A percentile compares a stretch with the other conserved stretches of the same genome.
phyloP scores from a whole-genome alignment of 345 rosid genomes.

The Draba incana region DNA sequence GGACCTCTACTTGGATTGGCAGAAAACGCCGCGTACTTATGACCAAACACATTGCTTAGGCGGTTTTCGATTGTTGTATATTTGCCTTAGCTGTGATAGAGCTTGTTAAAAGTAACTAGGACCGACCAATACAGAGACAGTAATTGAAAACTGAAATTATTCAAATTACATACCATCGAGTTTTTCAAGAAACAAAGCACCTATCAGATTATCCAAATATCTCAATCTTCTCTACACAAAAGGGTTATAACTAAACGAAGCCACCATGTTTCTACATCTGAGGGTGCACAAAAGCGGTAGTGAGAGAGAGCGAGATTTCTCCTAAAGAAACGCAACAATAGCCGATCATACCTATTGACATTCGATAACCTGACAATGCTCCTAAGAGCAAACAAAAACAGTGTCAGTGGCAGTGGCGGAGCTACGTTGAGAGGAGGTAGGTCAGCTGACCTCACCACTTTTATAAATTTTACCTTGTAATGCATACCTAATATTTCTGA shows the following conservation, averaged over 20 bases:
- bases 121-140: not conserved
- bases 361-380: slow-evolving; percentile 31
- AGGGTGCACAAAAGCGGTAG: not conserved
- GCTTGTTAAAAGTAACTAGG: not conserved
- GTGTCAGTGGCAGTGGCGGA: not conserved
- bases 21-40: slow-evolving; percentile 70
- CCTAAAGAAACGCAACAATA: slow-evolving; percentile 33
- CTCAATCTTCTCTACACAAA: slow-evolving; percentile 36
- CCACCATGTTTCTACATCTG: slow-evolving; percentile 25
- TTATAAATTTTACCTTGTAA: too few relatives aligned
- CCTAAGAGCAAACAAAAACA: slow-evolving; percentile 34
- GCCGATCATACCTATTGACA: slow-evolving; percentile 40
- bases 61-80: slow-evolving; percentile 12
- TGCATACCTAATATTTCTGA: too few relatives aligned
- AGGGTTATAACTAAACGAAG: slow-evolving; percentile 29
- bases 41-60: slow-evolving; percentile 52
- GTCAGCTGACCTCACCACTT: too few relatives aligned
- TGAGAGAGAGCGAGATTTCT: not conserved
- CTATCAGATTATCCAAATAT: slow-evolving; percentile 31
- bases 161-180: slow-evolving; percentile 1
- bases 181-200: slow-evolving; percentile 23
- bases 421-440: too few relatives aligned
- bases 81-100: slow-evolving; percentile 15
- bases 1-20: slow-evolving; percentile 76
- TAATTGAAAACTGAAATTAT: slow-evolving; percentile 13